phyloP scores from a whole-genome alignment of 1,284 basidiomycete species.

The Earliella scabrosa region DNA sequence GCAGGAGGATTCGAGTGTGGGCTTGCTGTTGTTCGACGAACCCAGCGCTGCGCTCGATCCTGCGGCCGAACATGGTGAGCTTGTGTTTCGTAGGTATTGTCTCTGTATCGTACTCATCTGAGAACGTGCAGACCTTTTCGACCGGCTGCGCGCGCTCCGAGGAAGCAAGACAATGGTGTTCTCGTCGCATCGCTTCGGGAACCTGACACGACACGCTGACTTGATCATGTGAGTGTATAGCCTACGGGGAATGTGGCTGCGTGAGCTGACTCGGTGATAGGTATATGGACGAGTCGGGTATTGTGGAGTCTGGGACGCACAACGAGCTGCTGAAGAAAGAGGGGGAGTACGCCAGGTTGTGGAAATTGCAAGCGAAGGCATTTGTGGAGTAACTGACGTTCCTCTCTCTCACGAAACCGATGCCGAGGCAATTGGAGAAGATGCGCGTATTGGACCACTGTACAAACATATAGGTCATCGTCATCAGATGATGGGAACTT shows the following conservation, averaged over 20 bases:
- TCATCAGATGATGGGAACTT: no score
- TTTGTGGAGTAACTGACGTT: conserved; percentile 35
- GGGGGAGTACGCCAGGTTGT: conserved; percentile 60
- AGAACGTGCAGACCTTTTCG: conserved; percentile 68
- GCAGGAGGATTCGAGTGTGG: conserved; percentile 53
- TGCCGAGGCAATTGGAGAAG: no score
- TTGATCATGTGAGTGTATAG: conserved; percentile 60
- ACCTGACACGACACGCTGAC: conserved; percentile 66
- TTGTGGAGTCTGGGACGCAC: conserved; percentile 60
- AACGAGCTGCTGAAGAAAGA: conserved; percentile 46
- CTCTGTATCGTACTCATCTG: neutral
- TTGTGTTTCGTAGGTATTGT: no score
- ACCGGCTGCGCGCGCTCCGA: conserved; percentile 52
- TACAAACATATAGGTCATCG: no score
- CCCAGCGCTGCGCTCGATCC: conserved; percentile 78
- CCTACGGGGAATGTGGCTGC: no score
- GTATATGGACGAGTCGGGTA: conserved; percentile 59
- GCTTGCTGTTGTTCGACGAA: conserved; percentile 76
- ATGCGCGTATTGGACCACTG: no score
- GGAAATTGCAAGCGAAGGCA: conserved; percentile 57
- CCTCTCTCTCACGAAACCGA: no score
- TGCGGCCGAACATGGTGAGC: conserved; percentile 65
- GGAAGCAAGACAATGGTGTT: conserved; percentile 71
- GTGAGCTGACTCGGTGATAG: conserved; percentile 39
- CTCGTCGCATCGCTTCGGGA: conserved; percentile 72